Evolutionary conservation across 2,329 filamentous ascomycete species (phyloP), one percentile per base, ranked within the genome.

Genomic region (Fusarium palustre): DNA sequence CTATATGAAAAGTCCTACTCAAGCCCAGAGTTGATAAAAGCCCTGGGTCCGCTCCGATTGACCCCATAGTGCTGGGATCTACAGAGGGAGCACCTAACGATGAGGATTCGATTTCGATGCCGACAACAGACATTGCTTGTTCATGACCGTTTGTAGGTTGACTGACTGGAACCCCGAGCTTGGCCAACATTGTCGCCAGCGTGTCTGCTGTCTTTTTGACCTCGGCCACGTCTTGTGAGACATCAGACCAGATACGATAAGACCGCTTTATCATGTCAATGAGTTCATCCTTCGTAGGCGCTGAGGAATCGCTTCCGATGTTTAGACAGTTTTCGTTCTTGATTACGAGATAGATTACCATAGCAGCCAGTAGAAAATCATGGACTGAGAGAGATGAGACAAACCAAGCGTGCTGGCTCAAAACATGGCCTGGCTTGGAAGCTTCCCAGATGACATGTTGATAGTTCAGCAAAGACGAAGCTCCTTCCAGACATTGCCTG

Each of bases 331-430:
- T 75, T 22, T 81, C 78, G 71, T 81, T 83, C 66, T 83, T 81
- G 25, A 84, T 73, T 20, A 84, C 77, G 20, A 90, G 77, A 64
- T 86, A 90, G 5, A 91, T 72, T 16, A 90, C 82, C 83, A 88
- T 88, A 56, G 86, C 84, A 0, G 88, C 87, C 4, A 90, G 81
- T 53, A 91, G 78, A 52, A 87, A 90, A 72, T 91, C 88, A 52
- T 89, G 87, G 53, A 87, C 82, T 13, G 85, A 83, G 6, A 90
- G 77, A 1, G 85, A 86, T 5, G 84, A 85, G 22, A 89, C 75
- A 69, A 89, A 88, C 85, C 87, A 89, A 7, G 83, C 81, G 38
- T 85, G 82, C 31, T 81, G 79, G 64, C 81, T 79, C 16, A 91
- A 76, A 28, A 86, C 79, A 8, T 85, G 85, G 2, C 87, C 87